These are phyloP conservation scores for Macrocystidia cucumis DNA, from an alignment of 1,284 basidiomycete genomes.

Conservation along the genomic window DNA sequence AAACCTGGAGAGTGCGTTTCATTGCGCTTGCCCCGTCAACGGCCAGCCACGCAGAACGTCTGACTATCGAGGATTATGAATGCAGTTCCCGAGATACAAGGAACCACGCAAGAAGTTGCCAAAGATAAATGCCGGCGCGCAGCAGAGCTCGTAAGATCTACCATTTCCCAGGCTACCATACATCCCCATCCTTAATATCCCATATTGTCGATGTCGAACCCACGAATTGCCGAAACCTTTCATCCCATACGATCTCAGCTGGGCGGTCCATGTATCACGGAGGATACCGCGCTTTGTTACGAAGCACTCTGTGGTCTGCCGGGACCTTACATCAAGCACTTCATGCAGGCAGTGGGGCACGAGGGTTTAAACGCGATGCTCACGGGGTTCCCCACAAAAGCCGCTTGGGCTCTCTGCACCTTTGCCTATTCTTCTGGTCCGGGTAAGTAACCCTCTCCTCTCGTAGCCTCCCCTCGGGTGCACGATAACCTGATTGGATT, in stretches of 20 bases:
- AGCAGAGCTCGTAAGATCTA: constrained; percentile 59
- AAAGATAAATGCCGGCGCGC: constrained; percentile 83
- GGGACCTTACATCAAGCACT: constrained; percentile 96
- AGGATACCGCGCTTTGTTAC: constrained; percentile 94
- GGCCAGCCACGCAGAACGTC: constrained; percentile 2
- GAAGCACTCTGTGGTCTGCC: constrained; percentile 86
- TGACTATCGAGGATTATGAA: too few species aligned
- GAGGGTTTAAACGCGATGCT: constrained; percentile 87
- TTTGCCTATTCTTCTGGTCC: constrained; percentile 92
- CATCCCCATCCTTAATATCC: constrained; percentile 3
- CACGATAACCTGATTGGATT: too few species aligned
- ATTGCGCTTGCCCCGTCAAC: constrained; percentile 15
- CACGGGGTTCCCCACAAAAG: constrained; percentile 74
- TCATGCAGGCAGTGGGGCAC: constrained; percentile 75
- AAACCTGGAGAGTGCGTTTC: constrained; percentile 58
- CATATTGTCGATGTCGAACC: too few species aligned
- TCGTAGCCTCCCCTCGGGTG: too few species aligned
- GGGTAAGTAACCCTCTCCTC: constrained; percentile 22
- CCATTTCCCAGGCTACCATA: constrained; percentile 3
- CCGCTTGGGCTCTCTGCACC: constrained; percentile 89
- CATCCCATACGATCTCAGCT: too few species aligned
- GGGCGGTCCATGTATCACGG: constrained; percentile 86
- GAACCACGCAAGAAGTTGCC: constrained; percentile 88
- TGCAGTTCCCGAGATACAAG: constrained; percentile 90
- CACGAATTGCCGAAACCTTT: too few species aligned